Base-by-base conservation (phyloP, 257 asterid genomes). In the Capsicum rhomboideum region DNA sequence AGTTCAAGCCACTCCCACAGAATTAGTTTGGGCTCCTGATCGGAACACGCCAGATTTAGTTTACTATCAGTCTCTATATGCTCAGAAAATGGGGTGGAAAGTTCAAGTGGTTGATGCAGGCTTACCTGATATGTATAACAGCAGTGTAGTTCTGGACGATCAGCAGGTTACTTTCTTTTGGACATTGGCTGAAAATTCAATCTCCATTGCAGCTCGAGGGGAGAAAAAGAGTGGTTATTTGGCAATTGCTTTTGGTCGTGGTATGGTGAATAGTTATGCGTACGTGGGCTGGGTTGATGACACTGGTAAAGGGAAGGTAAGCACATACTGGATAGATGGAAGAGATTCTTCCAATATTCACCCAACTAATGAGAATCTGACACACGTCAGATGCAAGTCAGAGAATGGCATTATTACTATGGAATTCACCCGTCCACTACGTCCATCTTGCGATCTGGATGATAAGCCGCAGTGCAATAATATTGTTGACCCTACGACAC, bases 41-140 rank as follows among this genome's bases (percentile, higher is more conserved):
- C 91, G 99, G 77, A 97, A 97, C 85, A 97, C 98, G 1, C 99
- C 98, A 0, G 98, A 97, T 90, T 92, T 89, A 63, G 97, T 97
- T 82, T 97, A 93, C 90, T 97, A 97, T 86, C 99, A 97, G 55
- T 97, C 98, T 66, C 89, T 93, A 44, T 96, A 89, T 74, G 86
- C 88, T 1, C 96, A 91, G 49, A 96, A 96, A 88, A 96, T 96
- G 99, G 99, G 99, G 82, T 96, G 99, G 99, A 96, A 90, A 90
- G 98, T 96, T 77, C 91, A 96, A 89, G 99, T 96, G 84, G 99
- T 96, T 46, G 99, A 96, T 86, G 99, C 98, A 83, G 99, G 99
- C 81, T 88, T 97, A 86, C 93, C 98, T 6, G 99, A 97, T 90
- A 97, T 97, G 99, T 97, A 93, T 85, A 92, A 87, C 81, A 95